A percentile compares a stretch with the other conserved stretches of the same genome.
Evolutionary conservation across 352 stramenopile species (phyloP).

Genomic region (Pythium sukuiense): DNA sequence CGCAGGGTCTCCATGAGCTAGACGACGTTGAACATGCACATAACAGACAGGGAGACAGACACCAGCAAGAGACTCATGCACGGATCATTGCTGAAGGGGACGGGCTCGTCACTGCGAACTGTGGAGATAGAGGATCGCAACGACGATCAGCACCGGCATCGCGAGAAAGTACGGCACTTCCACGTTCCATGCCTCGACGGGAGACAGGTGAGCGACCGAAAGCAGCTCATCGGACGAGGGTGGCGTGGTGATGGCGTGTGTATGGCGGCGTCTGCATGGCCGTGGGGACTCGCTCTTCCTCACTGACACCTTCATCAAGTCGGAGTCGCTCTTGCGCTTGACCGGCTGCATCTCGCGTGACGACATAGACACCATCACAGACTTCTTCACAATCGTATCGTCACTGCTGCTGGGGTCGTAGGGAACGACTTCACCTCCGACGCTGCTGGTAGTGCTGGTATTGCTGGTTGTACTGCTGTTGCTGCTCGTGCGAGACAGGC

Average conservation of each 20-base stretch:
- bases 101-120: not conserved
- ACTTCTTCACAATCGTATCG: not conserved
- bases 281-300: not conserved
- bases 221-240: not conserved
- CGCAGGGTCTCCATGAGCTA: not conserved
- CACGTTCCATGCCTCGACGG: constrained; percentile 26
- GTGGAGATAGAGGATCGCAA: constrained; percentile 31
- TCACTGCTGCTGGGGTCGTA: not conserved
- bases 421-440: not conserved
- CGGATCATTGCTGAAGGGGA: not conserved
- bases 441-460: not conserved
- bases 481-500: not conserved
- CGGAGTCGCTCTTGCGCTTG: constrained; percentile 15
- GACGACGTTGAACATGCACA: not conserved
- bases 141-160: constrained; percentile 34
- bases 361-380: not conserved
- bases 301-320: not conserved
- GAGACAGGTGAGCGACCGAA: not conserved
- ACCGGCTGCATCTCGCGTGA: not conserved
- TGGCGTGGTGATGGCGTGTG: not conserved
- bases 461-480: not conserved
- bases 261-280: not conserved
- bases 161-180: constrained; percentile 37
- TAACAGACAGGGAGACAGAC: not conserved
- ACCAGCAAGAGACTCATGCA: too few relatives aligned